A percentile compares a stretch with the other conserved stretches of the same genome.
Conservation (phyloP, 257 asterid genomes). For the Echium plantagineum region DNA sequence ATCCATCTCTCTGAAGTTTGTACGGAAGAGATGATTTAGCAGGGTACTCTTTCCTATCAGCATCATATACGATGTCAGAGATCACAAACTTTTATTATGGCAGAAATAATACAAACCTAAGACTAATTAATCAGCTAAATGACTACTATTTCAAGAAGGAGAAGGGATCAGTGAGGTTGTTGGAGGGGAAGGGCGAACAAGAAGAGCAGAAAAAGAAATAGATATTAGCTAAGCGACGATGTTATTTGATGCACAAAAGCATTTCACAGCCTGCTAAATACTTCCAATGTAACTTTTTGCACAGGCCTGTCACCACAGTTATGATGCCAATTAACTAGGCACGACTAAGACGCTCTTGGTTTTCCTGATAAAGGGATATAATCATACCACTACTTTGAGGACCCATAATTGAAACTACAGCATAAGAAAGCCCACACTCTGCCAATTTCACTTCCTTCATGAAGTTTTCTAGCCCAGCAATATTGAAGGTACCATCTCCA, state of each 20-base stretch:
- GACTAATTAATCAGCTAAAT: too few relatives aligned
- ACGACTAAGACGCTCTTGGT: background rate
- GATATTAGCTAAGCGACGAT: background rate
- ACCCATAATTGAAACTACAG: constrained; percentile 96
- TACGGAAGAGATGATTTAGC: constrained; percentile 66
- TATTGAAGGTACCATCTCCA: constrained; percentile 81
- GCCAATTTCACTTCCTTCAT: constrained; percentile 69
- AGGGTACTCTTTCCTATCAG: constrained; percentile 90
- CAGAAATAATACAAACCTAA: background rate
- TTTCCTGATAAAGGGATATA: constrained; percentile 3
- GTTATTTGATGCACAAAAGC: background rate
- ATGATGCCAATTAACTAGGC: background rate
- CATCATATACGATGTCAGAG: constrained; percentile 6
- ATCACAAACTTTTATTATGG: background rate
- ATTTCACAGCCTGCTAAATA: background rate
- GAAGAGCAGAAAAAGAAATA: too few relatives aligned
- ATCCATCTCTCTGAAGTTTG: constrained; percentile 94
- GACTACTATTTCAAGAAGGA: too few relatives aligned
- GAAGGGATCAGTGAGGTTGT: too few relatives aligned
- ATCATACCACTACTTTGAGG: constrained; percentile 64
- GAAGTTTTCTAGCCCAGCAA: constrained; percentile 59
- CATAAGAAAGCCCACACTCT: constrained; percentile 96
- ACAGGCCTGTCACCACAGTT: too few relatives aligned
- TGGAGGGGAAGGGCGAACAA: too few relatives aligned
- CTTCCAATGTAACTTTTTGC: too few relatives aligned